These are phyloP conservation scores for Pezicula carpinea DNA, from an alignment of 2,329 filamentous ascomycete species.

Conservation along the genomic window DNA sequence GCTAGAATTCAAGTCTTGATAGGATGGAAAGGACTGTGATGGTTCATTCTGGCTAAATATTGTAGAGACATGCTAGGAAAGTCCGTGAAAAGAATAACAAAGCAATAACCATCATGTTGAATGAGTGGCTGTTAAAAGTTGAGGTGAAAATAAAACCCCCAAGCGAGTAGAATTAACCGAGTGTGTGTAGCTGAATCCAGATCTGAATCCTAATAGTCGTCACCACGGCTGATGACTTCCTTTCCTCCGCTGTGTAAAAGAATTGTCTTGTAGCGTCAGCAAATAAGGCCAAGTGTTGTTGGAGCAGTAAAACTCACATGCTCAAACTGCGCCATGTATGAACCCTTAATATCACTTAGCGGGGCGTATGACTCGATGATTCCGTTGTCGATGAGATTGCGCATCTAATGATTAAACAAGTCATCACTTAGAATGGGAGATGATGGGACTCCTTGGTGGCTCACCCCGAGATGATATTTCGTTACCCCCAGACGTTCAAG, in stretches of 20 bases:
- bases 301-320: conserved; percentile 33
- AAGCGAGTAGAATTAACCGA: no score
- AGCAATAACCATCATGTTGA: no score
- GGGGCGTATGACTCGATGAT: conserved; percentile 54
- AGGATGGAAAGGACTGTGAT: no score
- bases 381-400: conserved; percentile 50
- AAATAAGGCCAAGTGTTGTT: background rate
- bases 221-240: conserved; percentile 48
- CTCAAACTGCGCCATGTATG: conserved; percentile 62
- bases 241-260: conserved; percentile 40
- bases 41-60: no score
- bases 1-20: no score
- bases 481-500: conserved; percentile 58
- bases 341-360: conserved; percentile 52
- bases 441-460: conserved; percentile 10
- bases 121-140: no score
- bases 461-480: conserved; percentile 52
- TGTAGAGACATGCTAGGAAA: no score
- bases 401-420: conserved; percentile 39
- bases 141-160: no score
- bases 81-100: no score
- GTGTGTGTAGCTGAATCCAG: no score
- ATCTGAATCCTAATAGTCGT: conserved; percentile 49
- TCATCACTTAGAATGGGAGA: conserved; percentile 14
- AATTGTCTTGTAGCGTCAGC: conserved; percentile 35